Evolutionary conservation across 73 alveolate species (phyloP).

Genomic region (Tetrahymena malaccensis): DNA sequence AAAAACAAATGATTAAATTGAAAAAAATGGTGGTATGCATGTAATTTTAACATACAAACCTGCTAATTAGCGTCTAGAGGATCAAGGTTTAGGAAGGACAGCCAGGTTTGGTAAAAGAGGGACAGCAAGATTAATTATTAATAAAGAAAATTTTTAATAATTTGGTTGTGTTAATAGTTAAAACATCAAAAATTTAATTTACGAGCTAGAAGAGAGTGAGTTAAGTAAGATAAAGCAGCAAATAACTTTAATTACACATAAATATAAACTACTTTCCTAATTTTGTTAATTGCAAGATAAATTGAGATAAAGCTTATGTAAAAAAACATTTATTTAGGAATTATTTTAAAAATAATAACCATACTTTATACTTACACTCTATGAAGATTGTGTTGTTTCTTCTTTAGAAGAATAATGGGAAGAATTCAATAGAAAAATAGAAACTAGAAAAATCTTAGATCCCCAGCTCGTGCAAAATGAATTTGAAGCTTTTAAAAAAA

Average conservation of each 20-base stretch:
- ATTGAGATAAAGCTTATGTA: neutral
- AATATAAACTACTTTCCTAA: too few species aligned
- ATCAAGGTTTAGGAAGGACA: slow-evolving; percentile 48
- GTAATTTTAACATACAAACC: slow-evolving; percentile 67
- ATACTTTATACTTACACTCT: neutral
- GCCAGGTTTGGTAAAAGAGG: neutral
- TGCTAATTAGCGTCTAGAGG: slow-evolving; percentile 56
- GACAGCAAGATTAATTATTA: neutral
- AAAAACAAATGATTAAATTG: slow-evolving; percentile 24
- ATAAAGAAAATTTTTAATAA: neutral
- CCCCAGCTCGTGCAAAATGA: too few species aligned
- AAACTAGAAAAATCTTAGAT: too few species aligned
- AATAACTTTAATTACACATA: too few species aligned
- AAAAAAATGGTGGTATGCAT: slow-evolving; percentile 73
- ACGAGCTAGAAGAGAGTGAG: neutral
- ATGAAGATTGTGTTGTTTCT: neutral
- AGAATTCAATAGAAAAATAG: neutral
- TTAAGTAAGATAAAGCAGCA: too few species aligned
- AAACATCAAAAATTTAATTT: too few species aligned
- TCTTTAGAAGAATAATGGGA: neutral
- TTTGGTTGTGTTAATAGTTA: neutral
- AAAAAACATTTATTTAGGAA: too few species aligned
- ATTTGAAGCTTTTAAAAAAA: too few species aligned
- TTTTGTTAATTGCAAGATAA: neutral
- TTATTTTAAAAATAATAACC: too few species aligned